These are phyloP conservation scores for Taiwanofungus camphoratus DNA, from an alignment of 1,284 basidiomycete species.

Conservation along the genomic window DNA sequence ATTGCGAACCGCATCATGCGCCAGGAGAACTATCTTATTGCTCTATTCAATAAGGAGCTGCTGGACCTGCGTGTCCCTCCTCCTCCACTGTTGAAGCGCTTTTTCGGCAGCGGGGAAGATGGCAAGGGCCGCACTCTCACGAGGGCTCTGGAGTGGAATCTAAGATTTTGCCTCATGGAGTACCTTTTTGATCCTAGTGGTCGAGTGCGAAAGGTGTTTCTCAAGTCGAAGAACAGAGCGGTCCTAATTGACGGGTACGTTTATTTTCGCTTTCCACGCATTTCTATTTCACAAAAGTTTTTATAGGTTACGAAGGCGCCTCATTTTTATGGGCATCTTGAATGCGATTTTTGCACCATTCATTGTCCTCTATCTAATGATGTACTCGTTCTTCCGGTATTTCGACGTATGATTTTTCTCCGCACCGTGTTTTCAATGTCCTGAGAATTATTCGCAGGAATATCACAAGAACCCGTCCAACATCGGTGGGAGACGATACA, in stretches of 20 bases:
- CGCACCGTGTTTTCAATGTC: too few species aligned
- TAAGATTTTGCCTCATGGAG: slow-evolving; percentile 91
- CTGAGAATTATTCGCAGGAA: too few species aligned
- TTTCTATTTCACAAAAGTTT: not conserved
- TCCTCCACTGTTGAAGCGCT: slow-evolving; percentile 48
- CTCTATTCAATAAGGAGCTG: slow-evolving; percentile 94
- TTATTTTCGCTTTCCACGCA: not conserved
- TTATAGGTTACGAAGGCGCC: slow-evolving; percentile 71
- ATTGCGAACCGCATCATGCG: slow-evolving; percentile 95
- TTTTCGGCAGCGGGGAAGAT: slow-evolving; percentile 42
- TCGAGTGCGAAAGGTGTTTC: slow-evolving; percentile 83
- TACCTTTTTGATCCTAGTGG: slow-evolving; percentile 89
- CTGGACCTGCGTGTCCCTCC: slow-evolving; percentile 84
- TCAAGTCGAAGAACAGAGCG: slow-evolving; percentile 76
- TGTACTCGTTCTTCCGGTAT: slow-evolving; percentile 99
- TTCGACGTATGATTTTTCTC: slow-evolving; percentile 73
- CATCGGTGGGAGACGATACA: slow-evolving; percentile 89
- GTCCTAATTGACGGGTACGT: slow-evolving; percentile 81
- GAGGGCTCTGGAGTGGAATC: slow-evolving; percentile 91
- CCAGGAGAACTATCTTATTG: slow-evolving; percentile 97
- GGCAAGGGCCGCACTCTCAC: slow-evolving; percentile 77
- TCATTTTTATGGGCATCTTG: slow-evolving; percentile 94
- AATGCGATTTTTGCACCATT: slow-evolving; percentile 96
- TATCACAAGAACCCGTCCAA: slow-evolving; percentile 98
- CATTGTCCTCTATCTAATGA: slow-evolving; percentile 92